phyloP scores from a whole-genome alignment of 2,329 filamentous ascomycete species.

The Colletotrichum shisoi region DNA sequence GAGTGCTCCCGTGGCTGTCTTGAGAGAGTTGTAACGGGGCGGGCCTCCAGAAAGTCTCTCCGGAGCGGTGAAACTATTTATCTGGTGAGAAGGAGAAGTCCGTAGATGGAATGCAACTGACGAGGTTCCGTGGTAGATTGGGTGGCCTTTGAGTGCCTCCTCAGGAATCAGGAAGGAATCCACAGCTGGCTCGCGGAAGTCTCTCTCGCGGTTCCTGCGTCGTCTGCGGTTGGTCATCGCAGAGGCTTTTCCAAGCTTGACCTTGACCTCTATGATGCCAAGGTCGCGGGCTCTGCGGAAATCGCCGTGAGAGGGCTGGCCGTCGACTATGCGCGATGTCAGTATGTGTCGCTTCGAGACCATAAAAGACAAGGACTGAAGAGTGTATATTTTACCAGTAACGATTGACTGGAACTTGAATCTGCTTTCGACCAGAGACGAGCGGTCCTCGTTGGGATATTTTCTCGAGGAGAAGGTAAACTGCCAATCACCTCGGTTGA shows the following conservation, averaged over 20 bases:
- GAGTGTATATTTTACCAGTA: constrained; percentile 41
- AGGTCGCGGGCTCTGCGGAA: constrained; percentile 39
- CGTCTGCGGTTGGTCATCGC: background rate
- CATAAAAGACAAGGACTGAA: background rate
- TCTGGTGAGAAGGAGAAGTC: background rate
- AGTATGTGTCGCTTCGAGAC: background rate
- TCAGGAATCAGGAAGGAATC: constrained; percentile 44
- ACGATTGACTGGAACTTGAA: constrained; percentile 45
- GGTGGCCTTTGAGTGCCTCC: constrained; percentile 48
- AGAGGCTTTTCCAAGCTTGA: constrained; percentile 17
- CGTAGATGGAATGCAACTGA: constrained; percentile 33
- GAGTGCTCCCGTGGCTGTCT: constrained; percentile 36
- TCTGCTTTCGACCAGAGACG: constrained; percentile 35
- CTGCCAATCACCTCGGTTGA: constrained; percentile 14
- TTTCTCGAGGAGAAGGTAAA: constrained; percentile 21
- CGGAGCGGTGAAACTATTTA: constrained; percentile 10
- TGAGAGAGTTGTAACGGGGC: background rate
- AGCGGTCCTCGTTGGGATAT: constrained; percentile 19
- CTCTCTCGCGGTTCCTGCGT: background rate
- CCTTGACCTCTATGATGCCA: constrained; percentile 45
- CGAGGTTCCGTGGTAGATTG: constrained; percentile 48
- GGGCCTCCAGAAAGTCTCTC: background rate
- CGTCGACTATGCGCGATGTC: constrained; percentile 37
- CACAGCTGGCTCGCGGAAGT: constrained; percentile 24
- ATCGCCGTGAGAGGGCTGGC: constrained; percentile 38